These are phyloP conservation scores for Phialophora expanda DNA, from an alignment of 2,329 filamentous ascomycete genomes.

Conservation along the genomic window DNA sequence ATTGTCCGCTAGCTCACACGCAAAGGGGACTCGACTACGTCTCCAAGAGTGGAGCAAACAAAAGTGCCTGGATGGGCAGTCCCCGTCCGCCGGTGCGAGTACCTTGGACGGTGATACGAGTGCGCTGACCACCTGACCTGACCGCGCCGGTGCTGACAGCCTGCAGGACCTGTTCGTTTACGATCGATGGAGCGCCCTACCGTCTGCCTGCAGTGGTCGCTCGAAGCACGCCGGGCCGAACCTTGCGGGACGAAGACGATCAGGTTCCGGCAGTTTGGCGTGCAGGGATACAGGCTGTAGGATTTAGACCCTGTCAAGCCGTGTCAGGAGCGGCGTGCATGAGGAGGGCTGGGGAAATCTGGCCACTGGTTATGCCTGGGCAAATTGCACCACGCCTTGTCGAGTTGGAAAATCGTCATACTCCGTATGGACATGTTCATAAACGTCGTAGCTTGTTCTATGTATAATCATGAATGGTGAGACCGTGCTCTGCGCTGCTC, in stretches of 20 bases:
- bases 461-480: not conserved
- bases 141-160: not conserved
- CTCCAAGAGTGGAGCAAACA: too few relatives aligned
- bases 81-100: too few relatives aligned
- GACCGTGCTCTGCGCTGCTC: not conserved
- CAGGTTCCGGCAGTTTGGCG: not conserved
- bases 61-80: too few relatives aligned
- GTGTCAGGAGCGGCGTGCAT: not conserved
- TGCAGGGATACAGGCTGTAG: slow-evolving; percentile 2
- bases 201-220: not conserved
- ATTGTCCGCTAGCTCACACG: too few relatives aligned
- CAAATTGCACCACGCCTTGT: not conserved
- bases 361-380: not conserved
- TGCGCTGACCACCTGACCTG: not conserved
- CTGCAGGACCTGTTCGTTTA: not conserved
- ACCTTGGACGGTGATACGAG: too few relatives aligned
- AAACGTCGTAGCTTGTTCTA: not conserved
- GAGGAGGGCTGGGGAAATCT: not conserved
- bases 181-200: not conserved
- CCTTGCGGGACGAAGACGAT: slow-evolving; percentile 7
- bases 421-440: not conserved
- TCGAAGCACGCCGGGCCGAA: slow-evolving; percentile 4
- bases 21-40: too few relatives aligned
- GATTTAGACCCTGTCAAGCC: not conserved
- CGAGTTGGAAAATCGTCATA: not conserved